Conservation (phyloP, 768 basidiomycete species). For the Lanmaoa rubissima region DNA sequence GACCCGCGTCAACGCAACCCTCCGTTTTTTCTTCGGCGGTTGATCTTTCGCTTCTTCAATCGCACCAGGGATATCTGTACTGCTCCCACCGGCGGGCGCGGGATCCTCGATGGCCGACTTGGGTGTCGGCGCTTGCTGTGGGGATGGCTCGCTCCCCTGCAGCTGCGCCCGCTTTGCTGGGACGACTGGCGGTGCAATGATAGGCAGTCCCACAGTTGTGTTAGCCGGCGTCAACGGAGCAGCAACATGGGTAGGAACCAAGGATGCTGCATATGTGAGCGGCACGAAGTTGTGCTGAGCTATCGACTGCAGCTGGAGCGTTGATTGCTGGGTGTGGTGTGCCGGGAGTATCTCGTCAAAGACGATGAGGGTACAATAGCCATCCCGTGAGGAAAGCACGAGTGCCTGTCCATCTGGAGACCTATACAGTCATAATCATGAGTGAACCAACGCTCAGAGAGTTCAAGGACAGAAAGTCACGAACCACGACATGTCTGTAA, state of each 20-base stretch:
- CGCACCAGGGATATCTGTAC: constrained; percentile 2
- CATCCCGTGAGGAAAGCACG: constrained; percentile 89
- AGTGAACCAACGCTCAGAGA: constrained; percentile 3
- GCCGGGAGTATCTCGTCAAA: constrained; percentile 93
- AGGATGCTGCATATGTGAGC: constrained; percentile 37
- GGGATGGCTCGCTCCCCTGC: constrained; percentile 21
- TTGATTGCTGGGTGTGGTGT: constrained; percentile 88
- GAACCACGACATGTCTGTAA: constrained; percentile 95
- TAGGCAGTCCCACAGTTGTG: constrained; percentile 36
- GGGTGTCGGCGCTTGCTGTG: constrained; percentile 26
- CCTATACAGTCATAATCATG: constrained; percentile 47
- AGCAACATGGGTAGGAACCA: constrained; percentile 9
- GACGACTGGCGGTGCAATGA: constrained; percentile 31
- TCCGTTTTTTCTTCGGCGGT: constrained; percentile 83
- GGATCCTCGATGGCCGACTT: constrained; percentile 29
- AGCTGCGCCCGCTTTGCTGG: constrained; percentile 37
- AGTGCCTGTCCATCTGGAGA: constrained; percentile 94
- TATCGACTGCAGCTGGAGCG: constrained; percentile 87
- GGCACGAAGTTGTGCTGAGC: constrained; percentile 81
- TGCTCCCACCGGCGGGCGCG: constrained; percentile 12
- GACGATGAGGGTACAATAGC: constrained; percentile 92
- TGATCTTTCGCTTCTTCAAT: constrained; percentile 36
- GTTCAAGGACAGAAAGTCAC: constrained; percentile 29
- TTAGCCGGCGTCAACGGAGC: constrained; percentile 27
- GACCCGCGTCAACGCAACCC: constrained; percentile 72